Evolutionary conservation across 1,139 yeast species (phyloP).

Genomic region (Cylindricascospora bacillispora): DNA sequence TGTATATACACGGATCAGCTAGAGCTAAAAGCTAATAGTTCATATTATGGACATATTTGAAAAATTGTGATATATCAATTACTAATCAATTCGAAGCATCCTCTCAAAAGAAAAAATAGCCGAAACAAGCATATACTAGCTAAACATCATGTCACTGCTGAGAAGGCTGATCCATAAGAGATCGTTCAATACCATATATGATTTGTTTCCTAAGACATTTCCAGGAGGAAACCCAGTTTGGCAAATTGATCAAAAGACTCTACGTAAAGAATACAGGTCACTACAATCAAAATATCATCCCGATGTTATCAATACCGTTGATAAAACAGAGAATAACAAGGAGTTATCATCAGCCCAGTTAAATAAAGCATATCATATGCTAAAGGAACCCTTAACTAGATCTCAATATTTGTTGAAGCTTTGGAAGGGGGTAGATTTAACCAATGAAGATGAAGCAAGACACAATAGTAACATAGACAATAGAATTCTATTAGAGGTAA

Average conservation of each 20-base stretch:
- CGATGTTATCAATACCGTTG: conserved; percentile 33
- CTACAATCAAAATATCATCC: conserved; percentile 76
- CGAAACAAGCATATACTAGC: no score
- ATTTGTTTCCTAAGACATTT: conserved; percentile 70
- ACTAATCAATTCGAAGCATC: no score
- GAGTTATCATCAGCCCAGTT: conserved; percentile 34
- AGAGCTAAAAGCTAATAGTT: no score
- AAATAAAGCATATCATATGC: conserved; percentile 63
- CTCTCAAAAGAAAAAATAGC: no score
- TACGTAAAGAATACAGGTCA: conserved; percentile 62
- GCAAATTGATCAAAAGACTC: conserved; percentile 36
- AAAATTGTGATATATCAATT: no score
- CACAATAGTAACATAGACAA: conserved; percentile 34
- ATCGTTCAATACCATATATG: no score
- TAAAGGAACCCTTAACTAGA: conserved; percentile 58
- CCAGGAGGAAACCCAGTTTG: conserved; percentile 61
- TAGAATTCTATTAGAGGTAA: conserved; percentile 52
- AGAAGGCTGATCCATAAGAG: no score
- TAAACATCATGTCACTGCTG: no score
- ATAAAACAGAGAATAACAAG: conserved; percentile 17
- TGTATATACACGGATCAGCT: no score
- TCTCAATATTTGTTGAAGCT: conserved; percentile 42
- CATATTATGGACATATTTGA: no score
- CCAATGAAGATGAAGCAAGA: conserved; percentile 27
- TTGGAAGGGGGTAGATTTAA: conserved; percentile 33